These are phyloP conservation scores for Penicillium sp. DNA, from an alignment of 2,329 filamentous ascomycete genomes.

Conservation along the genomic window DNA sequence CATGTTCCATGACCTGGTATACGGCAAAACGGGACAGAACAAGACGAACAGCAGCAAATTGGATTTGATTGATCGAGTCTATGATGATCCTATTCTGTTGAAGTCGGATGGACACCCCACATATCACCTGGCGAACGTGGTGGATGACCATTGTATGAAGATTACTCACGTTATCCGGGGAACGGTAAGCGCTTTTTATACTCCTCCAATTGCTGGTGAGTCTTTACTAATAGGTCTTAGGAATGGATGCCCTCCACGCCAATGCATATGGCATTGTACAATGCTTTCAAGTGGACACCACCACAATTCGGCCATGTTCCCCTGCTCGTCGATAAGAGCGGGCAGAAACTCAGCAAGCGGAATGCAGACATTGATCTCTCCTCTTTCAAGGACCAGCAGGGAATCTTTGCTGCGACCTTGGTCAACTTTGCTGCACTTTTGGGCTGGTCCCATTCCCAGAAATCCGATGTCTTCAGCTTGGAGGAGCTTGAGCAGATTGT, in stretches of 20 bases:
- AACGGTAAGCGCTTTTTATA: slow-evolving; percentile 59
- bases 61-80: slow-evolving; percentile 56
- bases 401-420: slow-evolving; percentile 68
- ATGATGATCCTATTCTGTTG: slow-evolving; percentile 85
- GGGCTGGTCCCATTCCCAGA: slow-evolving; percentile 76
- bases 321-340: slow-evolving; percentile 70
- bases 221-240: slow-evolving; percentile 43
- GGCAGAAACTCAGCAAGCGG: slow-evolving; percentile 85
- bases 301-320: slow-evolving; percentile 83
- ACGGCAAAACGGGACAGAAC: slow-evolving; percentile 65
- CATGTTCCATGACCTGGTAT: slow-evolving; percentile 77
- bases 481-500: slow-evolving; percentile 73
- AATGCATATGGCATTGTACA: slow-evolving; percentile 74
- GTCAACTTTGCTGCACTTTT: slow-evolving; percentile 84
- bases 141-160: slow-evolving; percentile 93
- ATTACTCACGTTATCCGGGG: slow-evolving; percentile 96
- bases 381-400: slow-evolving; percentile 61
- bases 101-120: slow-evolving; percentile 94
- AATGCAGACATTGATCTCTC: slow-evolving; percentile 70
- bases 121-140: slow-evolving; percentile 95
- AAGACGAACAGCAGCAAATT: slow-evolving; percentile 56
- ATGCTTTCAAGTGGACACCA: slow-evolving; percentile 75
- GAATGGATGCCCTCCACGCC: slow-evolving; percentile 98
- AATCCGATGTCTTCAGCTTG: slow-evolving; percentile 74
- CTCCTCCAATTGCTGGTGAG: not conserved